These are phyloP conservation scores for Auriscalpium vulgare DNA, from an alignment of 768 basidiomycete species.

Conservation along the genomic window DNA sequence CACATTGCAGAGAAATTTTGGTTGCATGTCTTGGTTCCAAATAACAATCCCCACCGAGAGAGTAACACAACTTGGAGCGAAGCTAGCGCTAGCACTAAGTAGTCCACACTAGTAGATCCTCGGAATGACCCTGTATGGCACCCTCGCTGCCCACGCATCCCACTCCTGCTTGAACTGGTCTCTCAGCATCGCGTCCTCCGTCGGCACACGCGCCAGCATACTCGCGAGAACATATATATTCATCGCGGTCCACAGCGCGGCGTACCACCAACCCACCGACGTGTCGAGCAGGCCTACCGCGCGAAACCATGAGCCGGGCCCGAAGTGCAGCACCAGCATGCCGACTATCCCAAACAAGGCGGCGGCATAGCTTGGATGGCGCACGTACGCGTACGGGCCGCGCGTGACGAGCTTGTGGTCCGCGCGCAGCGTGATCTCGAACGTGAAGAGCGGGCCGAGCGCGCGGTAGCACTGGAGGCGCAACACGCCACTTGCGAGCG, in stretches of 20 bases:
- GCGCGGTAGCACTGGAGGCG: slow-evolving; percentile 11
- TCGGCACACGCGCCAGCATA: slow-evolving; percentile 5
- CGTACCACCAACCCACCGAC: slow-evolving; percentile 3
- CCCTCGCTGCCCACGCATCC: slow-evolving; percentile 12
- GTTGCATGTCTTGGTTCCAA: too few species aligned
- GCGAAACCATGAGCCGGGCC: slow-evolving; percentile 13
- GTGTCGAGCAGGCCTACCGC: slow-evolving; percentile 5
- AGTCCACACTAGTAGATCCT: slow-evolving; percentile 7
- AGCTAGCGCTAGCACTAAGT: too few species aligned
- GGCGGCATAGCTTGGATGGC: slow-evolving; percentile 18
- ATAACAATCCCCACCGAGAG: too few species aligned
- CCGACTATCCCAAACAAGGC: slow-evolving; percentile 11
- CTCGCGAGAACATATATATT: slow-evolving; percentile 10
- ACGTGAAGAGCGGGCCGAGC: slow-evolving; percentile 15
- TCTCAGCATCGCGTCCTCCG: slow-evolving; percentile 7
- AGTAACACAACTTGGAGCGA: too few species aligned
- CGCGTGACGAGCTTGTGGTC: slow-evolving; percentile 16
- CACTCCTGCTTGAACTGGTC: slow-evolving; percentile 9
- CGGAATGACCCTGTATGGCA: slow-evolving; percentile 10
- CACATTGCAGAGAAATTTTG: too few species aligned
- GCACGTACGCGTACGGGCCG: slow-evolving; percentile 18
- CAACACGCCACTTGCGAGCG: slow-evolving; percentile 4
- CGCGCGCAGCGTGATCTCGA: slow-evolving; percentile 12
- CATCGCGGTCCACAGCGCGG: slow-evolving; percentile 5
- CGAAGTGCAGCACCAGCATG: slow-evolving; percentile 10